Evolutionary conservation across 2,329 filamentous ascomycete species (phyloP).

Genomic region (Nemania sp.): DNA sequence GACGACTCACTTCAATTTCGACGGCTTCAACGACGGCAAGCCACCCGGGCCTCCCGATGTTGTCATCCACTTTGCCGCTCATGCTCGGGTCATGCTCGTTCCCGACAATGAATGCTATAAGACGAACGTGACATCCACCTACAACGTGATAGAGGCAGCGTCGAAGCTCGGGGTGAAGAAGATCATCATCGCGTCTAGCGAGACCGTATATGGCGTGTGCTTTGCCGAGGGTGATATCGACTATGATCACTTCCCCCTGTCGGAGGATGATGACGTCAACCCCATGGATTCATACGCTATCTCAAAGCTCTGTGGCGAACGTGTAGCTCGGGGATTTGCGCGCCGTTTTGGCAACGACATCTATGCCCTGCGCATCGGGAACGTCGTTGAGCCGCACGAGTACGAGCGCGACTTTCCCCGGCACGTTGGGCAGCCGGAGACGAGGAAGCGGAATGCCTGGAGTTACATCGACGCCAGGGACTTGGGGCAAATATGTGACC

Average conservation of each 20-base stretch:
- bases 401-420: conserved; percentile 58
- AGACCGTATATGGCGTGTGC: conserved; percentile 65
- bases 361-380: conserved; percentile 64
- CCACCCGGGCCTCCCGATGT: conserved; percentile 56
- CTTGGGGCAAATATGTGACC: conserved; percentile 63
- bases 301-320: conserved; percentile 63
- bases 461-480: conserved; percentile 66
- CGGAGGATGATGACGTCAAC: conserved; percentile 62
- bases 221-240: conserved; percentile 63
- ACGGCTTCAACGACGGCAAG: conserved; percentile 27
- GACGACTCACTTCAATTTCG: conserved; percentile 53
- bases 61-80: conserved; percentile 65
- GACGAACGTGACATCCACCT: conserved; percentile 59
- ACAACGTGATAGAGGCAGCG: conserved; percentile 67
- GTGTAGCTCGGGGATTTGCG: conserved; percentile 60
- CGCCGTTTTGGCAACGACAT: conserved; percentile 61
- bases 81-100: conserved; percentile 63
- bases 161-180: conserved; percentile 65
- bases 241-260: conserved; percentile 61
- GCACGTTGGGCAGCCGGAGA: conserved; percentile 55
- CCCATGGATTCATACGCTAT: conserved; percentile 67
- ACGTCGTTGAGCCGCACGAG: conserved; percentile 65
- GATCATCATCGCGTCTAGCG: conserved; percentile 62
- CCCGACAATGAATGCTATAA: conserved; percentile 64
- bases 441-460: conserved; percentile 63